A percentile compares a stretch with the other conserved stretches of the same genome.
These are phyloP conservation scores for Setaria viridis DNA, from an alignment of 202 grass and related monocot species.

Conservation along the genomic window DNA sequence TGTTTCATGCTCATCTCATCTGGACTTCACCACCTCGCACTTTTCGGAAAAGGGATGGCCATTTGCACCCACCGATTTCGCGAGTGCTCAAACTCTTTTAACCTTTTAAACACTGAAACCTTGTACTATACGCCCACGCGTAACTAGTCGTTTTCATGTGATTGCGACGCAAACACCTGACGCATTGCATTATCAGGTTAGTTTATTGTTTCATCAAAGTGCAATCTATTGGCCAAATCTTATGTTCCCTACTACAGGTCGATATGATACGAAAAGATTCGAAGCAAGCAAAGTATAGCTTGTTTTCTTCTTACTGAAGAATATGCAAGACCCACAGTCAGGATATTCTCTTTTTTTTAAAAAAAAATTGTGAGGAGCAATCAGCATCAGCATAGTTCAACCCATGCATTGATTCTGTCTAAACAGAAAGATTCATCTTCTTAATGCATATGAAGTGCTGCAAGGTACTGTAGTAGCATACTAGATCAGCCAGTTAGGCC, in stretches of 20 bases:
- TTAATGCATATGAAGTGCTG: neutral
- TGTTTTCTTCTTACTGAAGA: slow-evolving; percentile 16
- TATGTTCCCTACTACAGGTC: neutral
- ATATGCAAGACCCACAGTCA: neutral
- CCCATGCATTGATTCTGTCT: too few species aligned
- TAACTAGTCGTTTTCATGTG: slow-evolving; percentile 24
- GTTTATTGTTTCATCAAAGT: slow-evolving; percentile 10
- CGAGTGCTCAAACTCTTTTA: neutral
- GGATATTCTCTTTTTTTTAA: neutral
- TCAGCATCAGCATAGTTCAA: too few species aligned
- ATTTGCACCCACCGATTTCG: slow-evolving; percentile 22
- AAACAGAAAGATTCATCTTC: neutral
- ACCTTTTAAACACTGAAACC: slow-evolving; percentile 13
- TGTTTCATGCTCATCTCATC: slow-evolving; percentile 10
- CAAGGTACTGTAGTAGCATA: neutral
- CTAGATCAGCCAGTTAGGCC: slow-evolving; percentile 8
- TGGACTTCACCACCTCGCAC: slow-evolving; percentile 21
- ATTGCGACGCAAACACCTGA: slow-evolving; percentile 39
- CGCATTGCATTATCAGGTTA: neutral
- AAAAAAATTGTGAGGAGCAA: too few species aligned
- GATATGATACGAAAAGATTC: slow-evolving; percentile 8
- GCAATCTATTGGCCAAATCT: slow-evolving; percentile 25
- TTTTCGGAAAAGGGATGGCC: slow-evolving; percentile 42
- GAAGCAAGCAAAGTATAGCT: neutral
- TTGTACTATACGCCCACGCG: slow-evolving; percentile 12